phyloP scores from a whole-genome alignment of 129 eudicot species.

The Silybum marianum region DNA sequence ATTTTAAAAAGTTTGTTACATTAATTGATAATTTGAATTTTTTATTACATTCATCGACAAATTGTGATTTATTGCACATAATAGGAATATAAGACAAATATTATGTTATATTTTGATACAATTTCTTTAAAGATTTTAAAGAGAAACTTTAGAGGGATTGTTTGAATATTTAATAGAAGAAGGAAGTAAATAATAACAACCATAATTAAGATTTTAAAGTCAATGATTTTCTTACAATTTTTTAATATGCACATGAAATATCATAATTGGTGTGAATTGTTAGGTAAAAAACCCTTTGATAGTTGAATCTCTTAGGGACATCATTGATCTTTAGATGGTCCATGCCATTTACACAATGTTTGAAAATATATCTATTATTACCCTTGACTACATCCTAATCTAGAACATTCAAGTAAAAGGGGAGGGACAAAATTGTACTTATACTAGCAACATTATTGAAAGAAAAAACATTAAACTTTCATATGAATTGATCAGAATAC shows the following conservation, averaged over 20 bases:
- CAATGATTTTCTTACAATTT: conserved; percentile 18
- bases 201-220: conserved; percentile 25
- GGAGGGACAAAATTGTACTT: too few species aligned
- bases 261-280: conserved; percentile 21
- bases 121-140: background rate
- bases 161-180: background rate
- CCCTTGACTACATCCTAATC: conserved; percentile 28
- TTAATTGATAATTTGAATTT: background rate
- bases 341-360: conserved; percentile 22
- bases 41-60: background rate
- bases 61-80: background rate
- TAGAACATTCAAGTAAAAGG: conserved; percentile 9
- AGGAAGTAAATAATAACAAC: conserved; percentile 21
- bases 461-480: background rate
- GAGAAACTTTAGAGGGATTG: background rate
- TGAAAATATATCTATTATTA: conserved; percentile 25
- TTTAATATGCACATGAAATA: conserved; percentile 18
- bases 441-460: too few species aligned
- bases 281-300: conserved; percentile 24
- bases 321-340: conserved; percentile 31
- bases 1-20: background rate
- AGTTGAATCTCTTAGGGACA: conserved; percentile 18
- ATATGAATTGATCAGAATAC: background rate
- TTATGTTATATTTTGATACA: background rate
- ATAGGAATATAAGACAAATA: background rate